Evolutionary conservation across 2,329 filamentous ascomycete species (phyloP).

Genomic region (Hortaea sp.): DNA sequence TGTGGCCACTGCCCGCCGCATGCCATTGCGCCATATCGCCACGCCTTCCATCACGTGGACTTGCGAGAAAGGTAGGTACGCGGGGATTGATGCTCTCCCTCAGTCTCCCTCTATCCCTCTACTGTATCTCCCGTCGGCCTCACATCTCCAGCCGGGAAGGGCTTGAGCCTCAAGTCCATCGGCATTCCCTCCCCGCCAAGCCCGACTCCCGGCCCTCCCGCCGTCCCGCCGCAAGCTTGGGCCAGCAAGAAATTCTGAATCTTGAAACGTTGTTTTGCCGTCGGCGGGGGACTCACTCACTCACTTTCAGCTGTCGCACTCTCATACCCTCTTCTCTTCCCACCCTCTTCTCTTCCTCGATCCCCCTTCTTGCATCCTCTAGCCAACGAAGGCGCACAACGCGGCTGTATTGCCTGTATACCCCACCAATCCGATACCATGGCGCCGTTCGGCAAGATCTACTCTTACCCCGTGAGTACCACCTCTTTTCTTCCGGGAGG

Average conservation of each 20-base stretch:
- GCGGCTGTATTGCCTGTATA: background rate
- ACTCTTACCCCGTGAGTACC: slow-evolving; percentile 64
- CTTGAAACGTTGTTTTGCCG: background rate
- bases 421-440: slow-evolving; percentile 15
- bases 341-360: background rate
- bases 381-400: slow-evolving; percentile 25
- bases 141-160: no score
- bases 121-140: no score
- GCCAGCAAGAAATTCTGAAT: background rate
- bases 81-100: background rate
- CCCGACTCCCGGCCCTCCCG: background rate
- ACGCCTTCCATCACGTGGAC: background rate
- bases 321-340: background rate
- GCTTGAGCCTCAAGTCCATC: no score
- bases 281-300: background rate
- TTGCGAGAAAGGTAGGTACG: no score
- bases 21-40: background rate
- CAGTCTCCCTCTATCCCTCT: no score
- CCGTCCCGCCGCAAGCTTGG: background rate
- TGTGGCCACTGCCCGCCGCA: slow-evolving; percentile 19
- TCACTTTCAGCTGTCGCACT: background rate
- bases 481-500: background rate
- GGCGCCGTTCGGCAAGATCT: slow-evolving; percentile 90
- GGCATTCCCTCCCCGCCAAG: background rate
- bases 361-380: slow-evolving; percentile 1